phyloP scores from a whole-genome alignment of 1,284 basidiomycete species.

The Ustilago esculenta region DNA sequence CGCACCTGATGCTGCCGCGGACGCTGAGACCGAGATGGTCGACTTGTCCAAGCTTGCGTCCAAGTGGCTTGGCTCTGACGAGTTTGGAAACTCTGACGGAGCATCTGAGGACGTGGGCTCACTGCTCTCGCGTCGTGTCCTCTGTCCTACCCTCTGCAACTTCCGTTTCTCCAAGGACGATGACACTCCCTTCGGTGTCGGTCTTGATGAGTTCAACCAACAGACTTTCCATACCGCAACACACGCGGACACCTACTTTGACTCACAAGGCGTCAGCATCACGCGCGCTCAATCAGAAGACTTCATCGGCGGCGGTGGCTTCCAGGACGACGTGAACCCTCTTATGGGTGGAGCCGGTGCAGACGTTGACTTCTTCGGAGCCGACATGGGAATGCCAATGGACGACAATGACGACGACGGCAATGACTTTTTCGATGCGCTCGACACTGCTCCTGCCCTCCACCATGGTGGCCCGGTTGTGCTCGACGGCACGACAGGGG shows the following conservation, averaged over 20 bases:
- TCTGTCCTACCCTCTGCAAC: conserved; percentile 57
- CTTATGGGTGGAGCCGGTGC: conserved; percentile 17
- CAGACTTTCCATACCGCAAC: conserved; percentile 38
- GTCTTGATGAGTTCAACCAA: conserved; percentile 45
- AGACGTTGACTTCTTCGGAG: conserved; percentile 40
- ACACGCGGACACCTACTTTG: conserved; percentile 22
- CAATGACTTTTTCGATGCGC: conserved; percentile 68
- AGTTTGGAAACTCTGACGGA: conserved; percentile 12
- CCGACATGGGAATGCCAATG: conserved; percentile 17
- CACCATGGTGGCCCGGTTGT: conserved; percentile 36
- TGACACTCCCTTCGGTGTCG: conserved; percentile 52
- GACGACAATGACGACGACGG: conserved; percentile 38
- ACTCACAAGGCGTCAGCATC: conserved; percentile 8
- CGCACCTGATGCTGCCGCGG: conserved; percentile 17
- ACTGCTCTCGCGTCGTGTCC: conserved; percentile 46
- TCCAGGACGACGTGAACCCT: conserved; percentile 27
- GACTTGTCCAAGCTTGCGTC: conserved; percentile 53
- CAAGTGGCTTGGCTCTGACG: conserved; percentile 47
- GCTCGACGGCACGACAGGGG: conserved; percentile 37
- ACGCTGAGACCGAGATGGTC: conserved; percentile 24
- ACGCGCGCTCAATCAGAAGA: conserved; percentile 35
- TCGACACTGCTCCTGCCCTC: conserved; percentile 30
- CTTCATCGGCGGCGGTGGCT: conserved; percentile 11
- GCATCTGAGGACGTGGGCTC: conserved; percentile 21
- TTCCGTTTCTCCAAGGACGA: conserved; percentile 60